Conservation (phyloP, 208 protist genomes). For the Polymyxa betae region DNA sequence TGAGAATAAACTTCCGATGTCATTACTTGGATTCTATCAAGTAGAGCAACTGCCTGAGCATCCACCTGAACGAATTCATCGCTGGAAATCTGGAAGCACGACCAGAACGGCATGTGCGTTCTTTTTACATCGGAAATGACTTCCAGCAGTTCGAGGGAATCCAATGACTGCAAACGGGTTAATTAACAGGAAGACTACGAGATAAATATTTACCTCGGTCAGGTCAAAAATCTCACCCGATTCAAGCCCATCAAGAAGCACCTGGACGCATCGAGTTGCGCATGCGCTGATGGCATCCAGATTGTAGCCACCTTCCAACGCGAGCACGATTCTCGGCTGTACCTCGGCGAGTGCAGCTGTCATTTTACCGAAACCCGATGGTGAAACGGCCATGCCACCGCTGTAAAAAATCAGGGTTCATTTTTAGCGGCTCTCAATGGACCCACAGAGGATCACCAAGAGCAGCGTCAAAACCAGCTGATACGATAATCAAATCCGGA, state of each 20-base stretch:
- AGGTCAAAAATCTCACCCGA: no score
- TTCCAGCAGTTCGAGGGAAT: neutral
- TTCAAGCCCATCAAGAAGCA: conserved; percentile 24
- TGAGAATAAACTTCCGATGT: neutral
- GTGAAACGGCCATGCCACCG: conserved; percentile 71
- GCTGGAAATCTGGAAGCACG: neutral
- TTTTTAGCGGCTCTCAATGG: neutral
- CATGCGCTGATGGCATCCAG: neutral
- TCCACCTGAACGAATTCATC: neutral
- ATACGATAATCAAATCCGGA: conserved; percentile 87
- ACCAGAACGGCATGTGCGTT: neutral
- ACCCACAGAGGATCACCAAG: conserved; percentile 82
- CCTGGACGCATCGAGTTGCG: neutral
- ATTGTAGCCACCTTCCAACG: conserved; percentile 53
- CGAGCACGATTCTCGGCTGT: neutral
- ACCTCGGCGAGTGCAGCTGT: neutral
- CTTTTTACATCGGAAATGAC: neutral
- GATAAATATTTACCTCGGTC: no score
- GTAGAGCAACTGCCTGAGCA: neutral
- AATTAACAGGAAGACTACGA: no score
- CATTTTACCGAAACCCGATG: conserved; percentile 38
- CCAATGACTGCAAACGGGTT: neutral
- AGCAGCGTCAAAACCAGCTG: conserved; percentile 90
- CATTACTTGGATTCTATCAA: neutral
- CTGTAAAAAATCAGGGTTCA: neutral